Evolutionary conservation across 192 early-diverging fungal species (phyloP).

Genomic region (Rhizophagus clarus): DNA sequence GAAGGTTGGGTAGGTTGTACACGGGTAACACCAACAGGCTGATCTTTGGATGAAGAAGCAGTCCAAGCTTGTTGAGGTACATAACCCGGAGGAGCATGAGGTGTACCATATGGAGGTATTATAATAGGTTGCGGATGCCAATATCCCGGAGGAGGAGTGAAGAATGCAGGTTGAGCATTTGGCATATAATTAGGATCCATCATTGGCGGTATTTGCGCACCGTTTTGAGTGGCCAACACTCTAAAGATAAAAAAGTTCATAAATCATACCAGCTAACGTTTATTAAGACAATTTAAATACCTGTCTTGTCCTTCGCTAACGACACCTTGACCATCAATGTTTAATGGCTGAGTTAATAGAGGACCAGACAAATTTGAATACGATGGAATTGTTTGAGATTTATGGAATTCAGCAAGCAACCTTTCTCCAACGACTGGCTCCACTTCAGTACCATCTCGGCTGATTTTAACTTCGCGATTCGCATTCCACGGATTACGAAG

Average conservation of each 20-base stretch:
- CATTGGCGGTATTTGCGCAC: constrained; percentile 8
- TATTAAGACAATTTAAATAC: background rate
- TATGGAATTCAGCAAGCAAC: constrained; percentile 42
- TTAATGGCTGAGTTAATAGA: constrained; percentile 27
- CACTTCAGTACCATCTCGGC: constrained; percentile 52
- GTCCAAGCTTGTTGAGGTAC: constrained; percentile 14
- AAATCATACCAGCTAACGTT: background rate
- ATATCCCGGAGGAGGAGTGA: constrained; percentile 10
- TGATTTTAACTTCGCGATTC: constrained; percentile 52
- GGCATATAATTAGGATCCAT: constrained; percentile 23
- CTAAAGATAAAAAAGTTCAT: background rate
- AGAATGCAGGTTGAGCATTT: constrained; percentile 9
- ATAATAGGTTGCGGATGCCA: constrained; percentile 29
- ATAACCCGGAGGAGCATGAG: background rate
- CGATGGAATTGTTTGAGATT: background rate
- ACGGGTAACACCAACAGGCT: background rate
- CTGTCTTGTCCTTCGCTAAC: background rate
- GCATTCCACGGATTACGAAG: constrained; percentile 50
- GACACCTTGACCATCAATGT: constrained; percentile 23
- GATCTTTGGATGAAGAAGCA: constrained; percentile 12
- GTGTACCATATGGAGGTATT: constrained; percentile 21
- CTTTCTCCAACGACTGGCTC: constrained; percentile 46
- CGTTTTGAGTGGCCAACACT: background rate
- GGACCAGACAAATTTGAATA: constrained; percentile 13
- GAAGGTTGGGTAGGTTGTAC: constrained; percentile 1